phyloP scores from a whole-genome alignment of 192 early-diverging fungal genomes.

The Backusella psychrophila region DNA sequence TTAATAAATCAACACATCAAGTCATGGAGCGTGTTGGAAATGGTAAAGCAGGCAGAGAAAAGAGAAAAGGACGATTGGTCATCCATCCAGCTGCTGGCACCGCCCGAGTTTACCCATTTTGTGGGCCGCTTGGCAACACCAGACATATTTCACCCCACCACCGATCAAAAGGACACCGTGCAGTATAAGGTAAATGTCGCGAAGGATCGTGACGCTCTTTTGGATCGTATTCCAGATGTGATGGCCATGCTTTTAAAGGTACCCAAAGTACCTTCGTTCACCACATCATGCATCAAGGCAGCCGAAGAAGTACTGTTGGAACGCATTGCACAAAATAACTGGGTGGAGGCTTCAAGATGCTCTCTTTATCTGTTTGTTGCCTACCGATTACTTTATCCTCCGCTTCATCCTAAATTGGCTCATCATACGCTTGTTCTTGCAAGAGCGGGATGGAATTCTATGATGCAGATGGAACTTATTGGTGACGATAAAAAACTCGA shows the following conservation, averaged over 20 bases:
- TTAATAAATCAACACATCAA: not conserved
- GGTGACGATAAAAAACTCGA: slow-evolving; percentile 20
- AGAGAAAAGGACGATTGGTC: not conserved
- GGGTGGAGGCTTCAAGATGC: slow-evolving; percentile 20
- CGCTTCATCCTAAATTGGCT: slow-evolving; percentile 17
- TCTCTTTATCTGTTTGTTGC: slow-evolving; percentile 16
- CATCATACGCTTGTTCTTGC: slow-evolving; percentile 17
- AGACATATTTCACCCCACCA: not conserved
- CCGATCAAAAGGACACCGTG: not conserved
- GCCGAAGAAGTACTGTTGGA: not conserved
- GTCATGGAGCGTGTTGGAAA: slow-evolving; percentile 6
- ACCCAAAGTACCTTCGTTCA: not conserved
- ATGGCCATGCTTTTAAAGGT: not conserved
- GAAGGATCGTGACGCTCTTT: not conserved
- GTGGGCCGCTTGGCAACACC: slow-evolving; percentile 10
- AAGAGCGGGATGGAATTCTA: slow-evolving; percentile 24
- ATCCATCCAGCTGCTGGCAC: not conserved
- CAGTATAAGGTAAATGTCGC: not conserved
- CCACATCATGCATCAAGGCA: not conserved
- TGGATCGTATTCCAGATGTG: not conserved
- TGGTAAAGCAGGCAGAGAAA: slow-evolving; percentile 6
- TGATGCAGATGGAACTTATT: slow-evolving; percentile 27
- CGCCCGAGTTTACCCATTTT: slow-evolving; percentile 19
- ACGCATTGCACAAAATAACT: slow-evolving; percentile 15
- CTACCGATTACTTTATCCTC: slow-evolving; percentile 23